phyloP scores from a whole-genome alignment of 2,329 filamentous ascomycete genomes.

The Elsinoe batatas region DNA sequence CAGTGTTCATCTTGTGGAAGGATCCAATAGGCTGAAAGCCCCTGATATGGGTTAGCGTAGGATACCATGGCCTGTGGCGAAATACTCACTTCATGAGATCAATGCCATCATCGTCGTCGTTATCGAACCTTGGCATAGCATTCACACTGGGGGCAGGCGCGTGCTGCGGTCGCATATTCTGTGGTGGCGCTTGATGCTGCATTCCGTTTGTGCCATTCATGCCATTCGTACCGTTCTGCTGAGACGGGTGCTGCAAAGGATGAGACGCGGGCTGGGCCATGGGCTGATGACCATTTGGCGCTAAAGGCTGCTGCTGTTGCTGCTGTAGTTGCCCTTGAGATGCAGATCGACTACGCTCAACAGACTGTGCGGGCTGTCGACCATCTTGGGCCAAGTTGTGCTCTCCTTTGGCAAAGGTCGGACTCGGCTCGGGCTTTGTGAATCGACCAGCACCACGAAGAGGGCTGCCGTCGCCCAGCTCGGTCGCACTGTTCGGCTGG shows the following conservation, averaged over 20 bases:
- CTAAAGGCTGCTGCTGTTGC: constrained; percentile 13
- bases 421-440: constrained; percentile 18
- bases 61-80: neutral
- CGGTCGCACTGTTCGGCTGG: constrained; percentile 16
- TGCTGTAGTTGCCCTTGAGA: constrained; percentile 18
- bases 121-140: constrained; percentile 28
- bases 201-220: neutral
- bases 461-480: constrained; percentile 24
- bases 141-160: constrained; percentile 8
- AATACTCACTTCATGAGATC: constrained; percentile 41
- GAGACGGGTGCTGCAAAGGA: neutral
- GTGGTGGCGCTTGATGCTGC: constrained; percentile 7
- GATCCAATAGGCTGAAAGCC: constrained; percentile 42
- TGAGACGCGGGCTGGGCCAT: neutral
- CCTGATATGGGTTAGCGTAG: constrained; percentile 23
- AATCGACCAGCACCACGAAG: constrained; percentile 22
- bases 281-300: neutral
- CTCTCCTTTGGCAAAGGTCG: constrained; percentile 16
- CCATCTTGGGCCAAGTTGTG: neutral
- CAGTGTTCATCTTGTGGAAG: constrained; percentile 30
- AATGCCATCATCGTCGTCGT: constrained; percentile 37
- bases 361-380: constrained; percentile 14
- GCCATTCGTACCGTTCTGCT: neutral
- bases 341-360: constrained; percentile 20
- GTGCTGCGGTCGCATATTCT: constrained; percentile 4